Evolutionary conservation across 805 yeast genomes (phyloP).

Genomic region (Hagleromyces aurorensis): DNA sequence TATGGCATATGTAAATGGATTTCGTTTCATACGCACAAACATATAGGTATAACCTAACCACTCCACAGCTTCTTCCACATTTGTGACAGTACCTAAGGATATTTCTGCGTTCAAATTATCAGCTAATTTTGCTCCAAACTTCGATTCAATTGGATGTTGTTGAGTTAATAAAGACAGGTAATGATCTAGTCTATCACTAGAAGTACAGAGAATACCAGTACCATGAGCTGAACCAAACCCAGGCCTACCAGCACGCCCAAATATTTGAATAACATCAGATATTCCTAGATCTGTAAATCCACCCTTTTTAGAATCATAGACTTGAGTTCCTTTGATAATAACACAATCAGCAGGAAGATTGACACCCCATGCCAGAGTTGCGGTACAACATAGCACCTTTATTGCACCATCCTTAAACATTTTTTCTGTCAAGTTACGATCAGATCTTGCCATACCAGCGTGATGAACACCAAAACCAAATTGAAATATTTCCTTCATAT

Average conservation of each 20-base stretch:
- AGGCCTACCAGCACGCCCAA: conserved; percentile 99
- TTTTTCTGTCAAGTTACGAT: conserved; percentile 81
- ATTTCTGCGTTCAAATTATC: conserved; percentile 96
- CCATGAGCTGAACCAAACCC: conserved; percentile 82
- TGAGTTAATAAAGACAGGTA: conserved; percentile 84
- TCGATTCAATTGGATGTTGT: conserved; percentile 94
- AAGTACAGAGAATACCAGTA: conserved; percentile 84
- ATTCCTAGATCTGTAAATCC: conserved; percentile 91
- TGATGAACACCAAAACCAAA: conserved; percentile 91
- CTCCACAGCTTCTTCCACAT: conserved; percentile 85
- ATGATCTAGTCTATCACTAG: conserved; percentile 74
- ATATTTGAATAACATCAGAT: conserved; percentile 93
- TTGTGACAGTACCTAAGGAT: conserved; percentile 90
- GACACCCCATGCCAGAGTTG: conserved; percentile 99
- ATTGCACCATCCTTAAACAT: conserved; percentile 82
- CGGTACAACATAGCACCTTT: conserved; percentile 88
- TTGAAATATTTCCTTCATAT: conserved; percentile 69
- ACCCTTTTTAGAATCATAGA: conserved; percentile 90
- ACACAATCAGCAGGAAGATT: conserved; percentile 97
- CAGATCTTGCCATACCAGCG: conserved; percentile 92
- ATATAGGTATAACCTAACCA: conserved; percentile 98
- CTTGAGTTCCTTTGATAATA: conserved; percentile 92
- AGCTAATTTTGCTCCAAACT: conserved; percentile 64
- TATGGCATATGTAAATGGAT: conserved; percentile 87
- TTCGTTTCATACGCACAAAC: conserved; percentile 88